These are phyloP conservation scores for Ceratocystis variospora DNA, from an alignment of 2,329 filamentous ascomycete genomes.

Conservation along the genomic window DNA sequence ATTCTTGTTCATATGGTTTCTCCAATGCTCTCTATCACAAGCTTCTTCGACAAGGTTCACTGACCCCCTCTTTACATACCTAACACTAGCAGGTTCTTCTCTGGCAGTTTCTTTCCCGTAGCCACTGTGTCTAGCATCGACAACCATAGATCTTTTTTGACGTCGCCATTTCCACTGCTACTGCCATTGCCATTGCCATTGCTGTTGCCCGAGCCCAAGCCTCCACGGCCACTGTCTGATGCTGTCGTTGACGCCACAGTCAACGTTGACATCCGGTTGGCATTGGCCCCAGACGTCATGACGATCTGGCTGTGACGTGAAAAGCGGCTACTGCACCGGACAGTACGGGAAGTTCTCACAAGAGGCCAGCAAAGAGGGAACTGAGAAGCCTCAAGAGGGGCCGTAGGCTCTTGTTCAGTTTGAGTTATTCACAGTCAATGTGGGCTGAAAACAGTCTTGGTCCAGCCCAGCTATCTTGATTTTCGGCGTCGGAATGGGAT, in stretches of 20 bases:
- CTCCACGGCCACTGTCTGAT: constrained; percentile 25
- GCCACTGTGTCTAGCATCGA: constrained; percentile 84
- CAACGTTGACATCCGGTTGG: constrained; percentile 45
- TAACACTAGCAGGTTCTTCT: constrained; percentile 80
- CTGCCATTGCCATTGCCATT: constrained; percentile 45
- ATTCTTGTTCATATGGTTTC: neutral
- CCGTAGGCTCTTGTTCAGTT: neutral
- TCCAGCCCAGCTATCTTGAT: neutral
- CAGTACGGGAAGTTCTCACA: neutral
- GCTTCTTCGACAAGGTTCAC: neutral
- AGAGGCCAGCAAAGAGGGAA: neutral
- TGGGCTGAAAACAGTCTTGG: neutral
- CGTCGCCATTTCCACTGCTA: constrained; percentile 43
- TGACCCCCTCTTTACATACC: constrained; percentile 37
- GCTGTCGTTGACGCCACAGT: constrained; percentile 36
- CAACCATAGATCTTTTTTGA: constrained; percentile 85
- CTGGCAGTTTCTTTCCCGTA: constrained; percentile 75
- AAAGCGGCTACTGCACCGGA: neutral
- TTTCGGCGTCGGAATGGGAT: neutral
- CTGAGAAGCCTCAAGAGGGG: neutral
- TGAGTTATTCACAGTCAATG: neutral
- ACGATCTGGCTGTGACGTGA: constrained; percentile 2
- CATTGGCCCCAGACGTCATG: constrained; percentile 35
- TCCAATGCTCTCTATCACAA: constrained; percentile 8
- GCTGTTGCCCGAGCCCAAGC: constrained; percentile 46